Evolutionary conservation across 306 rosid species (phyloP).

Genomic region (Vicia villosa): DNA sequence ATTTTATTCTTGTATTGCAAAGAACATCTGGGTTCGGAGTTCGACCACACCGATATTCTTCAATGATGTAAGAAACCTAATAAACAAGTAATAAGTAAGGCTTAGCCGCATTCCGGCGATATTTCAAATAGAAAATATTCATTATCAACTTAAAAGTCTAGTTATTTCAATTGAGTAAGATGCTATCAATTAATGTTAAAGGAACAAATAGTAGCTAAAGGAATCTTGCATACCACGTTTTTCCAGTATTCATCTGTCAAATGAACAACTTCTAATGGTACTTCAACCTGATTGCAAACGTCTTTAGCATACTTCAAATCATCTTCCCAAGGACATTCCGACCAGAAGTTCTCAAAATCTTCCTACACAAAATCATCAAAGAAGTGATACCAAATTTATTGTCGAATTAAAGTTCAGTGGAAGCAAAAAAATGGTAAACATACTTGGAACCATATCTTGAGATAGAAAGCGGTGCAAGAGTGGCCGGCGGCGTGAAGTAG

Average conservation of each 20-base stretch:
- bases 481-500: slow-evolving; percentile 89
- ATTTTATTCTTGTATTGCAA: slow-evolving; percentile 94
- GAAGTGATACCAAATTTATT: neutral
- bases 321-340: slow-evolving; percentile 97
- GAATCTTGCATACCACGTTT: slow-evolving; percentile 62
- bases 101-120: neutral
- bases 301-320: slow-evolving; percentile 83
- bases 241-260: slow-evolving; percentile 95
- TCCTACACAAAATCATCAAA: slow-evolving; percentile 61
- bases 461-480: slow-evolving; percentile 87
- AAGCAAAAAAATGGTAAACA: neutral
- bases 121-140: slow-evolving; percentile 16
- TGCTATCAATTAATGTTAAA: neutral
- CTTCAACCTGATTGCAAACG: slow-evolving; percentile 61
- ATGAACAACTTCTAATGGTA: slow-evolving; percentile 88
- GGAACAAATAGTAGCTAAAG: slow-evolving; percentile 6
- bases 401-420: neutral
- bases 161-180: neutral
- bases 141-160: neutral
- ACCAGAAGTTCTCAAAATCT: slow-evolving; percentile 93
- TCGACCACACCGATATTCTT: slow-evolving; percentile 88
- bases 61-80: slow-evolving; percentile 86
- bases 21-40: slow-evolving; percentile 95
- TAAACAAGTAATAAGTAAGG: slow-evolving; percentile 20
- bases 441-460: slow-evolving; percentile 95